Evolutionary conservation across 139 green algal genomes (phyloP).

Genomic region (Chlamydomonas incerta): DNA sequence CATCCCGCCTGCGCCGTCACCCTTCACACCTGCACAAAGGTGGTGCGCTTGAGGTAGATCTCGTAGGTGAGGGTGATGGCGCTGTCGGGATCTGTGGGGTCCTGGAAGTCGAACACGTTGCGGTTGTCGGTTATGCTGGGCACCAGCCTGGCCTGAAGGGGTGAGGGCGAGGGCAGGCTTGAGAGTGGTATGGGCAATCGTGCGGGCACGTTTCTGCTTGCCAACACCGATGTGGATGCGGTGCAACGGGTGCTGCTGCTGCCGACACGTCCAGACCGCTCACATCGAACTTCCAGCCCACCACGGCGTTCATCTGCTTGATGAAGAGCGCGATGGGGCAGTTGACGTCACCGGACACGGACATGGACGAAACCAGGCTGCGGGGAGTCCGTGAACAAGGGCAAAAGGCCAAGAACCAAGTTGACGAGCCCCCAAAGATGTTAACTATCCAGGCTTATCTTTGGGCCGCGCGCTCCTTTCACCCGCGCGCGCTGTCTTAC

Average conservation of each 20-base stretch:
- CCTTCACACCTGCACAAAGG: neutral
- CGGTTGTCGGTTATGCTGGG: neutral
- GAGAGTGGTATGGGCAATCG: too few relatives aligned
- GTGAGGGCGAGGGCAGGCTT: too few relatives aligned
- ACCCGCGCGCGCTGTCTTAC: neutral
- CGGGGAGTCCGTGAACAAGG: neutral
- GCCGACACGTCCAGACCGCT: too few relatives aligned
- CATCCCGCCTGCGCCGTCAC: too few relatives aligned
- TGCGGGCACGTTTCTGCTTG: too few relatives aligned
- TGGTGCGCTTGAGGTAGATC: neutral
- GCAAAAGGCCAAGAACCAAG: neutral
- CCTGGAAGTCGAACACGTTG: neutral
- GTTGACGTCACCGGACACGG: neutral
- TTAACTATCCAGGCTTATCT: too few relatives aligned
- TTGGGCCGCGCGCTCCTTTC: too few relatives aligned
- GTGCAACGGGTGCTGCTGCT: too few relatives aligned
- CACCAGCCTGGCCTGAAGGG: too few relatives aligned
- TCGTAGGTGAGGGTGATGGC: neutral
- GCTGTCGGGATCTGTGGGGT: neutral
- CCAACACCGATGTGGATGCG: too few relatives aligned
- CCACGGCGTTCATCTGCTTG: neutral
- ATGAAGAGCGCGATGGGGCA: neutral
- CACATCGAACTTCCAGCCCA: neutral
- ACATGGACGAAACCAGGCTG: neutral
- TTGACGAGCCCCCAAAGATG: too few relatives aligned